Base-by-base conservation (phyloP, 2,329 filamentous ascomycete genomes). In the Dactylellina leptospora region DNA sequence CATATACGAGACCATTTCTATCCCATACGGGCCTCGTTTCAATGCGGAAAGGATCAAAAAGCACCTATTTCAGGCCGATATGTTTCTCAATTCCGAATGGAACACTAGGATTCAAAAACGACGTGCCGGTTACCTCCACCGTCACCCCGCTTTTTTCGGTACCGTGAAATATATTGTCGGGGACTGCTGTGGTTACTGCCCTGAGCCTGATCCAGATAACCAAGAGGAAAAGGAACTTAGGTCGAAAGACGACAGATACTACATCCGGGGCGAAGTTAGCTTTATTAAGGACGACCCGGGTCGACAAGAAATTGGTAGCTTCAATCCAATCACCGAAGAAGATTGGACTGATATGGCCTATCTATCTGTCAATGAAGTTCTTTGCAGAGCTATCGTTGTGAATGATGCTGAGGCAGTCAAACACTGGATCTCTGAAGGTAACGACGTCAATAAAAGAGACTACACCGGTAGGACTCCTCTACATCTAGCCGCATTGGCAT, bases 11-110 rank as follows among this genome's bases (percentile, higher is more conserved):
- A 91, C 88, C 0, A 90, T 91, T 79, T 89, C 85, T 3, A 84
- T 91, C 30, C 88, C 87, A 0, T 92, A 90, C 73, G 60, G 60
- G 8, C 36, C 36, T n/a, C 36, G 40, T 13, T 69, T 86, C 75
- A 81, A 85, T 58, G 87, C 88, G n/a, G 87, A 86, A 76, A 87
- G 87, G 76, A 93, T 96, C 63, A 91, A 95, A 79, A 92, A 89
- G 77, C 82, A 95, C 0, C 85, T 92, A 42, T 96, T 91, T 77
- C 91, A 88, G 1, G 88, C 90, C 74, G 92, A 96, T 78, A 79
- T 96, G n/a, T 82, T 96, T 4, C 84, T 96, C n/a, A 95, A 96
- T 76, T 90, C 90, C 0, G 90, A 96, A 77, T 96, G 92, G 91
- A 96, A 95, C 76, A 87, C 74, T 71, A 20, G 55, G 25, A 13